phyloP scores from a whole-genome alignment of 768 basidiomycete genomes.

The Boletus subcaerulescens region DNA sequence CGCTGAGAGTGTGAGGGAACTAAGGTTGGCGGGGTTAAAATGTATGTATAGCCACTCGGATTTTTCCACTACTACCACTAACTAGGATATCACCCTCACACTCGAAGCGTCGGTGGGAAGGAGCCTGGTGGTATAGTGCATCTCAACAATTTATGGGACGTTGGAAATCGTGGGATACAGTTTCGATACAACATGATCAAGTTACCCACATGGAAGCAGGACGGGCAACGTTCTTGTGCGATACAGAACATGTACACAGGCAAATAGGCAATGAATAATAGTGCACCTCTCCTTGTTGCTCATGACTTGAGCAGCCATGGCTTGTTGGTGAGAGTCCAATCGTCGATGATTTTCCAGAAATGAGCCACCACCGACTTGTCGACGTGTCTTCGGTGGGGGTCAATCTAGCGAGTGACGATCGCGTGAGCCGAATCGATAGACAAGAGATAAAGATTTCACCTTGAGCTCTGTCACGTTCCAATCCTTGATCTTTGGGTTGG shows the following conservation, averaged over 20 bases:
- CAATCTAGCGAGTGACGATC: slow-evolving; percentile 59
- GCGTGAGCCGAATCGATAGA: neutral
- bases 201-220: no score
- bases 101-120: no score
- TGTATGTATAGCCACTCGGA: no score
- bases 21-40: no score
- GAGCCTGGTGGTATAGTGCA: no score
- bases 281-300: neutral
- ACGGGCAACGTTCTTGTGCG: no score
- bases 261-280: neutral
- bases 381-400: slow-evolving; percentile 81
- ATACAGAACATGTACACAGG: neutral
- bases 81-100: no score
- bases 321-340: slow-evolving; percentile 79
- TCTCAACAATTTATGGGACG: no score
- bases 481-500: slow-evolving; percentile 84
- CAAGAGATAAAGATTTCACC: slow-evolving; percentile 36
- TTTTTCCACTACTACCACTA: no score
- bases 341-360: slow-evolving; percentile 92
- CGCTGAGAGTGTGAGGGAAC: no score
- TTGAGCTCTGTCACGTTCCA: slow-evolving; percentile 98
- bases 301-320: slow-evolving; percentile 62
- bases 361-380: slow-evolving; percentile 94
- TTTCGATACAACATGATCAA: no score
- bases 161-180: no score